phyloP scores from a whole-genome alignment of 129 eudicot genomes.

The sunflower (Helianthus annuus) region DNA sequence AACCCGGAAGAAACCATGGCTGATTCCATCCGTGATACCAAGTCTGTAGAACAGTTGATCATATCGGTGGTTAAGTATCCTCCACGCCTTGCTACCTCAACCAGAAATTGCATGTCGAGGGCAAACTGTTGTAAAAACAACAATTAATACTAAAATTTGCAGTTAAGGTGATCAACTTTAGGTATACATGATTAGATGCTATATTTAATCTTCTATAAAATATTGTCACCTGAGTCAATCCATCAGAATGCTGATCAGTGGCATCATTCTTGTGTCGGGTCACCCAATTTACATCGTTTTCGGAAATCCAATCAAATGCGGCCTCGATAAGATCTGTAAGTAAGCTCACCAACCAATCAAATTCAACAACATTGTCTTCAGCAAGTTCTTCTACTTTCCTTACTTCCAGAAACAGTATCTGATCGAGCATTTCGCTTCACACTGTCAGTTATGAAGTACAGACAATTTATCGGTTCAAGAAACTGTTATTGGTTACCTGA shows the following conservation, averaged over 20 bases:
- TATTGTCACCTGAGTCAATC: constrained; percentile 56
- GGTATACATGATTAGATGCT: neutral
- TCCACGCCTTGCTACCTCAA: constrained; percentile 67
- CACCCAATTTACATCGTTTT: constrained; percentile 31
- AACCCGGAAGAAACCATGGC: constrained; percentile 43
- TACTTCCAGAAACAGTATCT: constrained; percentile 64
- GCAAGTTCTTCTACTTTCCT: constrained; percentile 64
- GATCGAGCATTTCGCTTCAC: constrained; percentile 36
- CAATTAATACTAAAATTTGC: neutral
- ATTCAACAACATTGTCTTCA: constrained; percentile 52
- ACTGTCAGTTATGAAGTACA: constrained; percentile 23
- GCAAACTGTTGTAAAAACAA: constrained; percentile 38
- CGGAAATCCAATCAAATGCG: constrained; percentile 45
- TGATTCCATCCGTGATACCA: constrained; percentile 46
- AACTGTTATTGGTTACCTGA: constrained; percentile 48
- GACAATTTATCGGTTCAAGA: no score
- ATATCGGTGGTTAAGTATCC: constrained; percentile 50
- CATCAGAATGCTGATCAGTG: constrained; percentile 32
- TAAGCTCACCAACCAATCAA: constrained; percentile 49
- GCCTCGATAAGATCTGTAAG: constrained; percentile 50
- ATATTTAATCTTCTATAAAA: neutral
- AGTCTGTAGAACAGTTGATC: constrained; percentile 31
- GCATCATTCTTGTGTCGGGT: constrained; percentile 18
- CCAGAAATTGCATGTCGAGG: constrained; percentile 64
- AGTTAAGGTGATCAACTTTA: constrained; percentile 1